Percentiles rank a stretch among this genome's conserved stretches.
Evolutionary conservation across 495 filamentous ascomycete genomes (phyloP).

Genomic region (Sphaerosporella brunnea): DNA sequence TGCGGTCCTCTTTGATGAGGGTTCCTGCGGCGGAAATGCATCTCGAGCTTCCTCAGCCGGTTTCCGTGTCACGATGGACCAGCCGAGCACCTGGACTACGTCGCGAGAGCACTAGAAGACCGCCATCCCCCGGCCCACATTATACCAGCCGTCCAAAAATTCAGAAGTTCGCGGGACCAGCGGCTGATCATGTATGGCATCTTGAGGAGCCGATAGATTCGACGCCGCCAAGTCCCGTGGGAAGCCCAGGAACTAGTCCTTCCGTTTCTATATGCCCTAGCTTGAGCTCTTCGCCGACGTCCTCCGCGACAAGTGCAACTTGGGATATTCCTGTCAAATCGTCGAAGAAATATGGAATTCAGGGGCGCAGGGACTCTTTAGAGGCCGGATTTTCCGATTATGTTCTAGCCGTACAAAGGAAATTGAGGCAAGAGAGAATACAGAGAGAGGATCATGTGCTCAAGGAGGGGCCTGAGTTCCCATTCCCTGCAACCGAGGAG

Average conservation of each 20-base stretch:
- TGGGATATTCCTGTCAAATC: slow-evolving; percentile 17
- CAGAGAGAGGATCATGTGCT: slow-evolving; percentile 4
- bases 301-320: slow-evolving; percentile 17
- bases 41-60: slow-evolving; percentile 19
- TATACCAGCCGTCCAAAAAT: slow-evolving; percentile 18
- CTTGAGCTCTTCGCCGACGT: slow-evolving; percentile 24
- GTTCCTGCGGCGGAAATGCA: slow-evolving; percentile 22
- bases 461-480: slow-evolving; percentile 19
- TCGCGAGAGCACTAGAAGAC: slow-evolving; percentile 17
- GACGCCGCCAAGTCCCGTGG: slow-evolving; percentile 18
- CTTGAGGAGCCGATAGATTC: slow-evolving; percentile 25
- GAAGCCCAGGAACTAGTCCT: slow-evolving; percentile 8
- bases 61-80: slow-evolving; percentile 23
- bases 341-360: slow-evolving; percentile 6
- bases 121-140: slow-evolving; percentile 10
- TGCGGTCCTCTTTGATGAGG: slow-evolving; percentile 22
- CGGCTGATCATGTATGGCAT: slow-evolving; percentile 26
- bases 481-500: slow-evolving; percentile 18
- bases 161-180: slow-evolving; percentile 15
- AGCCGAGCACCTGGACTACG: slow-evolving; percentile 19
- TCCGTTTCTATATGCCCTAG: slow-evolving; percentile 21
- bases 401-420: slow-evolving; percentile 16
- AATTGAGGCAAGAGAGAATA: slow-evolving; percentile 6
- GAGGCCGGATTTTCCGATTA: slow-evolving; percentile 21
- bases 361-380: slow-evolving; percentile 16